Evolutionary conservation across 768 basidiomycete species (phyloP).

Genomic region (Kwoniella dejecticola): DNA sequence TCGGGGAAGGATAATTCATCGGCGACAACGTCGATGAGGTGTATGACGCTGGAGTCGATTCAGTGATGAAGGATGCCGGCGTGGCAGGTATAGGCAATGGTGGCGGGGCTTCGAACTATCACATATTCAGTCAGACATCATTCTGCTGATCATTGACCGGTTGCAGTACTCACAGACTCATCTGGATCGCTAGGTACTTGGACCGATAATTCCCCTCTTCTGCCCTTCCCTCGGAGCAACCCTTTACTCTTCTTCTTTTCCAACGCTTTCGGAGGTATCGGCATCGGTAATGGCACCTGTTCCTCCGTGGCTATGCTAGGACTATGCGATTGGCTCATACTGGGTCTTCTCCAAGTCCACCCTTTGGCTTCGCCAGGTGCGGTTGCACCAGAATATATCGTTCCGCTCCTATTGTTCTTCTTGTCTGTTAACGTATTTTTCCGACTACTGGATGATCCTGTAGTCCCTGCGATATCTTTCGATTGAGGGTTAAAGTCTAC

Average conservation of each 20-base stretch:
- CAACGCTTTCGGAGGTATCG: constrained; percentile 14
- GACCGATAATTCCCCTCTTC: constrained; percentile 41
- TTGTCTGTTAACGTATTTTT: constrained; percentile 14
- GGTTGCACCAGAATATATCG: neutral
- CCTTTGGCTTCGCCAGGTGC: neutral
- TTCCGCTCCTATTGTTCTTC: constrained; percentile 14
- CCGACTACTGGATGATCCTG: constrained; percentile 2
- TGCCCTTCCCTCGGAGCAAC: constrained; percentile 37
- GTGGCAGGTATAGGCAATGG: constrained; percentile 35
- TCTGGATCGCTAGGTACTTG: constrained; percentile 25
- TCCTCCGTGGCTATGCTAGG: constrained; percentile 1
- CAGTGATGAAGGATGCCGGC: constrained; percentile 35
- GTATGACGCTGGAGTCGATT: constrained; percentile 24
- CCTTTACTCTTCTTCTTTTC: constrained; percentile 40
- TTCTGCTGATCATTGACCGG: neutral
- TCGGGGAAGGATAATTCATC: constrained; percentile 23
- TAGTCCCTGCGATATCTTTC: neutral
- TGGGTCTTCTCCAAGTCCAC: constrained; percentile 24
- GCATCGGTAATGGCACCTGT: constrained; percentile 6
- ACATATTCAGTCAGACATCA: neutral
- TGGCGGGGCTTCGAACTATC: constrained; percentile 32
- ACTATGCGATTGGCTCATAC: constrained; percentile 6
- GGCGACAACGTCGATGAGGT: constrained; percentile 23
- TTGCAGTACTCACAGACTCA: constrained; percentile 30
- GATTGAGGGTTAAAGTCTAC: constrained; percentile 2